Conservation (phyloP, 106 monocot genomes). For the Triglochin maritima region DNA sequence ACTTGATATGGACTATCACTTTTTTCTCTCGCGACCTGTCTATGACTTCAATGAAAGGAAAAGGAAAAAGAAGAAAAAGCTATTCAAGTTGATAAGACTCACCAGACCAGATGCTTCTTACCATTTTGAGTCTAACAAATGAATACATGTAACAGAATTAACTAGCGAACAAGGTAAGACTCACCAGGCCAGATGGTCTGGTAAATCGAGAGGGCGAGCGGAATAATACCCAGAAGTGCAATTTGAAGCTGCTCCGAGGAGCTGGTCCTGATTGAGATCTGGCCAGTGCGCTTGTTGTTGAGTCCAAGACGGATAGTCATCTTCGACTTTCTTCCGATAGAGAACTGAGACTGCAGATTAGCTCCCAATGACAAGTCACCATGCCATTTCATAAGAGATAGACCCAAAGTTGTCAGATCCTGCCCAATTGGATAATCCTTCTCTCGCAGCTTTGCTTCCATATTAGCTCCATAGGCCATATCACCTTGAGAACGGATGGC, state of each 20-base stretch:
- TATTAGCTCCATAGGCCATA: conserved; percentile 75
- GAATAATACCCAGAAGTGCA: conserved; percentile 58
- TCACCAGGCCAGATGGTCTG: conserved; percentile 42
- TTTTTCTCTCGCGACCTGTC: too few species aligned
- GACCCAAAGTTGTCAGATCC: conserved; percentile 52
- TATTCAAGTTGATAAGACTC: too few species aligned
- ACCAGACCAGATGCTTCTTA: too few species aligned
- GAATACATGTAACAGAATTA: too few species aligned
- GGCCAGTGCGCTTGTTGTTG: conserved; percentile 83
- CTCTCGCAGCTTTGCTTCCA: conserved; percentile 72
- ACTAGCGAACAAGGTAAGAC: background rate
- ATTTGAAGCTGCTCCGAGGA: conserved; percentile 71
- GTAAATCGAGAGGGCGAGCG: conserved; percentile 44
- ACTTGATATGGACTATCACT: too few species aligned
- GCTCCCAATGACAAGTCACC: conserved; percentile 81
- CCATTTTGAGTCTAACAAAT: too few species aligned
- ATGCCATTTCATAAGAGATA: conserved; percentile 85
- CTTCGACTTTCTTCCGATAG: conserved; percentile 57
- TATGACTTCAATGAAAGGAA: too few species aligned
- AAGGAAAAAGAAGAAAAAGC: too few species aligned
- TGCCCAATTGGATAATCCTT: conserved; percentile 79
- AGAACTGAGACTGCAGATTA: conserved; percentile 80
- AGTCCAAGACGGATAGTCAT: conserved; percentile 63
- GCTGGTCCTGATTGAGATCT: conserved; percentile 67
- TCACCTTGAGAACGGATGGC: conserved; percentile 73